A percentile compares a stretch with the other conserved stretches of the same genome.
Evolutionary conservation across 176 grass and related monocot species (phyloP).

Genomic region (Raddia guianensis): DNA sequence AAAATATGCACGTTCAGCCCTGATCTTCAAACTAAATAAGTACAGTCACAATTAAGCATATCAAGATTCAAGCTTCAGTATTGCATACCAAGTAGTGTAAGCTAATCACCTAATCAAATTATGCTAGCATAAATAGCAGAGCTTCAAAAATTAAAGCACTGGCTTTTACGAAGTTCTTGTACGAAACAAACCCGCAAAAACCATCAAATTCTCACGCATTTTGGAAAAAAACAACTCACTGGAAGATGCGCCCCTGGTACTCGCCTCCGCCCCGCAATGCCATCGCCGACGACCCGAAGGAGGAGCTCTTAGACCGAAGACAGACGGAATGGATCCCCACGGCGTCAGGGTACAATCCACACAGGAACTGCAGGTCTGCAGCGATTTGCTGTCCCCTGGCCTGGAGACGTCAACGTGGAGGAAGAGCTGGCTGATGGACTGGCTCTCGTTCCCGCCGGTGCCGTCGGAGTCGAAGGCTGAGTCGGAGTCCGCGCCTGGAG

Average conservation of each 20-base stretch:
- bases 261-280: slow-evolving; percentile 34
- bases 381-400: slow-evolving; percentile 63
- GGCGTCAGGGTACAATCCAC: slow-evolving; percentile 86
- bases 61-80: neutral
- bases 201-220: neutral
- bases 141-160: neutral
- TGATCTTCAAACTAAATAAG: slow-evolving; percentile 1
- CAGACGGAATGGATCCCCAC: slow-evolving; percentile 91
- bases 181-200: neutral
- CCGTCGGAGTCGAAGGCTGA: slow-evolving; percentile 28
- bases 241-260: slow-evolving; percentile 85
- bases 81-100: neutral
- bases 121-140: slow-evolving; percentile 17
- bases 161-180: neutral
- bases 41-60: neutral
- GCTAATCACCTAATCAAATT: neutral
- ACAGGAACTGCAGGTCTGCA: slow-evolving; percentile 94
- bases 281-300: slow-evolving; percentile 15
- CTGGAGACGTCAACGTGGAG: slow-evolving; percentile 87
- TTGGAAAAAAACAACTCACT: slow-evolving; percentile 60
- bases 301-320: slow-evolving; percentile 65
- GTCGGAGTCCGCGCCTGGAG: slow-evolving; percentile 51
- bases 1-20: neutral
- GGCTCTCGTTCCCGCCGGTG: slow-evolving; percentile 33
- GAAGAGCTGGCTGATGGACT: slow-evolving; percentile 79